Percentiles rank a stretch among this genome's conserved stretches.
phyloP scores from a whole-genome alignment of 352 stramenopile species.

The Phytopythium oedochilum region DNA sequence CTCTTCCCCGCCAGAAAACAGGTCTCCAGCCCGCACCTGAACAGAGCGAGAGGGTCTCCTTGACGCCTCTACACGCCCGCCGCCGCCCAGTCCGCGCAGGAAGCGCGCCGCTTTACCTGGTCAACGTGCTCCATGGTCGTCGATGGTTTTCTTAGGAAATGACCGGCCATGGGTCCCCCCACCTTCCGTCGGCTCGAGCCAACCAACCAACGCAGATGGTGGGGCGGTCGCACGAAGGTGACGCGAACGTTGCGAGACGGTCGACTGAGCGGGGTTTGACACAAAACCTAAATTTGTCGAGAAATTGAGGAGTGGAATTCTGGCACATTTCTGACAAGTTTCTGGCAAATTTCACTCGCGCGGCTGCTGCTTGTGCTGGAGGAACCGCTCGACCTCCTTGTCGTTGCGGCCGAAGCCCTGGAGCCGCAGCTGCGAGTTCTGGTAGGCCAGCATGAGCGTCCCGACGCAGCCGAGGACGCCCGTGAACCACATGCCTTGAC shows the following conservation, averaged over 20 bases:
- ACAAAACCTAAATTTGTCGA: no score
- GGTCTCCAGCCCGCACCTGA: conserved; percentile 1
- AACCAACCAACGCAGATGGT: not conserved
- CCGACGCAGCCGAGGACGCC: conserved; percentile 61
- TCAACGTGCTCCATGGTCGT: conserved; percentile 4
- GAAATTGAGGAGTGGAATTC: no score
- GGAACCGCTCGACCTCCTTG: conserved; percentile 58
- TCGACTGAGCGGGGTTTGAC: no score
- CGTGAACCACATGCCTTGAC: conserved; percentile 73
- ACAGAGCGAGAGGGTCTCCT: not conserved
- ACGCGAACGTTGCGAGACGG: no score
- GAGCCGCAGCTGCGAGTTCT: conserved; percentile 78
- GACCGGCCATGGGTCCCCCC: no score
- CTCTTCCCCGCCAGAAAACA: not conserved
- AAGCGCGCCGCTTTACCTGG: not conserved
- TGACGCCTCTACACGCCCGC: not conserved
- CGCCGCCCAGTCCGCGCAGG: not conserved
- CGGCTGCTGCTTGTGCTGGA: conserved; percentile 1
- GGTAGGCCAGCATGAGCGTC: conserved; percentile 57
- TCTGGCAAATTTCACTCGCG: not conserved
- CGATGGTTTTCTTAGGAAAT: not conserved
- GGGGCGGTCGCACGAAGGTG: no score
- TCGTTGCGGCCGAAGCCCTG: conserved; percentile 75
- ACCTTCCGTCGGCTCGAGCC: not conserved
- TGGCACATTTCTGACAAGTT: no score